These are phyloP conservation scores for Stephania cephalantha DNA, from an alignment of 164 flowering plant species.

Conservation along the genomic window DNA sequence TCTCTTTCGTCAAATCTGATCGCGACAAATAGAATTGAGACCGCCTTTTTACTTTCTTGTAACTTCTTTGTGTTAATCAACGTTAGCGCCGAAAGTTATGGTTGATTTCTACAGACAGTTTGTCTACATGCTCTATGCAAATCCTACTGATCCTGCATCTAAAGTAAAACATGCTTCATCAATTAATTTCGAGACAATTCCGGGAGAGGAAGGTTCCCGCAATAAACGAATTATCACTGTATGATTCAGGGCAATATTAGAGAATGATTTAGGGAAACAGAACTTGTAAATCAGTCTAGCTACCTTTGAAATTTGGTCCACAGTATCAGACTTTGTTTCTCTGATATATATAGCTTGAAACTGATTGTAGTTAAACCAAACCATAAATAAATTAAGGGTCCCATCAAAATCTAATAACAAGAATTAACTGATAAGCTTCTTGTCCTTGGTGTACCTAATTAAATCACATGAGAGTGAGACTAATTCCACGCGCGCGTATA, in stretches of 20 bases:
- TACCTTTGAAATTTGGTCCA: not conserved
- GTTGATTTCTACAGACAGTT: constrained; percentile 8
- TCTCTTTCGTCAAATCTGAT: constrained; percentile 6
- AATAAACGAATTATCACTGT: not conserved
- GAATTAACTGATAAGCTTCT: not conserved
- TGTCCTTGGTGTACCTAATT: not conserved
- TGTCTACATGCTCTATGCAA: constrained; percentile 4
- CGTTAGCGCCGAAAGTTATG: constrained; percentile 28
- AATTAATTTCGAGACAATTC: not conserved
- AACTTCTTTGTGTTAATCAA: constrained; percentile 17
- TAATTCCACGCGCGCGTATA: not conserved
- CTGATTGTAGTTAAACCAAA: not conserved
- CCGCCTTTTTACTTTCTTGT: constrained; percentile 8
- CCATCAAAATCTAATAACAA: not conserved
- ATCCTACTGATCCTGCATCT: constrained; percentile 12
- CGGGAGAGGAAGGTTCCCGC: not conserved
- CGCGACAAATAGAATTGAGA: constrained; percentile 13
- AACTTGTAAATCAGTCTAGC: not conserved
- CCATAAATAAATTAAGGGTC: not conserved
- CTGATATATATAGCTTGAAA: not conserved
- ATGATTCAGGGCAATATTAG: not conserved
- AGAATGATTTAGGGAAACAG: not conserved
- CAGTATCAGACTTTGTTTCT: not conserved
- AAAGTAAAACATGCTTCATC: not conserved
- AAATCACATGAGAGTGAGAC: not conserved